Base-by-base conservation (phyloP, 2,329 filamentous ascomycete species). In the Fusarium solani-melongenae region DNA sequence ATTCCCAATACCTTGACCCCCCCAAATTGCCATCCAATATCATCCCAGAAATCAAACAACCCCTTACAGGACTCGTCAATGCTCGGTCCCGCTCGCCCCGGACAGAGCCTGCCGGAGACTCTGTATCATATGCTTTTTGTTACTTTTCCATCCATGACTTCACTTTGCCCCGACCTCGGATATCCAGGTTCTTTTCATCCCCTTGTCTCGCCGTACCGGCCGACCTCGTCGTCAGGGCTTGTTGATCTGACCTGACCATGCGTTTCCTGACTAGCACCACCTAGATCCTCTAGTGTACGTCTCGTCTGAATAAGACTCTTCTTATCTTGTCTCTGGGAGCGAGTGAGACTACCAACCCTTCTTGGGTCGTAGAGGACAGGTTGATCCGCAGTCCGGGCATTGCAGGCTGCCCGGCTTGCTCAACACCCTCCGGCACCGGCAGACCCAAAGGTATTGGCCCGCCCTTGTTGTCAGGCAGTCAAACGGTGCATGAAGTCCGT, bases 361-460 rank as follows among this genome's bases (percentile, higher is more conserved):
- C 66, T 79, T 79, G 15, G 82, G 81, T 62, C 81, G 77, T 14
- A 83, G 73, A 6, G 82, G 82, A 53, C 82, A 84, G 66, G 79
- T 79, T 24, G 75, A 78, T 24, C 75, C 73, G 67, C 83, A 84
- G 41, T 81, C 73, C 15, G 81, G 78, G 63, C 83, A 84, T 44
- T 78, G 77, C 14, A 82, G 70, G 66, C 78, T 81, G 11, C 72
- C 74, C 0, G 82, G 81, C 68, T 84, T 84, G 38, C 79, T 79
- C 80, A 81, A 82, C 20, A 84, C 79, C 51, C 72, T 75, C 22
- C 78, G 78, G 67, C 83, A 85, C 15, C 72, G 77, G 72, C 83
- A 85, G 10, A 85, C 78, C 83, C 83, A 85, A 17, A 84, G 79
- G 59, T 82, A 81, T 55, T 81, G 80, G 1, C 81, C 79, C 3